Evolutionary conservation across 2,329 filamentous ascomycete genomes (phyloP), one percentile per base, ranked within the genome.

Genomic region (Cryphonectria carpinicola): DNA sequence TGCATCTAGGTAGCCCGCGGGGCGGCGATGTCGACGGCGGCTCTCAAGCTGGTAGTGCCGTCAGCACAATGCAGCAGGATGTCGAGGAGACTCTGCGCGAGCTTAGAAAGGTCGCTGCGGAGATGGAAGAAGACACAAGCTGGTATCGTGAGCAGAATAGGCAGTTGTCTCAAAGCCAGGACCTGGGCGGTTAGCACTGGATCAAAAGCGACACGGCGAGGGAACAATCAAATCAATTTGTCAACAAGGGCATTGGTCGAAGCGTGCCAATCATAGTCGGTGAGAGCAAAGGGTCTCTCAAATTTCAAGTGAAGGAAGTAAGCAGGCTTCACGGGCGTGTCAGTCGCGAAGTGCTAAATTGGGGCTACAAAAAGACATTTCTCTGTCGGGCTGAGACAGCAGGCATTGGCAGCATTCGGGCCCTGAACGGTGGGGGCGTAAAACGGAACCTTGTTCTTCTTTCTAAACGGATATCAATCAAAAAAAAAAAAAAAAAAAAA

Each of bases 41-140:
- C 4, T 87, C 82, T 82, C 84, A 5, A 83, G 88, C 72, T 83
- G 86, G n/a, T 82, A 84, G 64, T 86, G 85, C 72, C 74, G n/a
- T 67, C 52, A 61, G 76, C 74, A 65, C 70, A 66, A 69, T 76
- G 75, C 75, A 74, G 77, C 66, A 80, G 80, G 74, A 70, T 13
- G 67, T 74, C 28, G 74, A 79, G 70, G 79, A 81, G 41, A 80
- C 84, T 22, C 79, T 86, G 62, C 77, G 74, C 46, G 83, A 85
- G 73, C 79, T 86, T 56, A 79, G 79, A 52, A 78, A 79, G 66
- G 78, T 83, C 73, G 79, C 82, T 19, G 78, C 81, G 70, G 83
- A 85, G 70, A 80, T 86, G 77, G 82, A 85, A 72, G 80, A 85
- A 72, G 83, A 80, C 22, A 80, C 79, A n/a, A 78, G 80, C 28